These are phyloP conservation scores for Populus trichocarpa DNA, from an alignment of 441 rosid genomes.

Conservation along the genomic window DNA sequence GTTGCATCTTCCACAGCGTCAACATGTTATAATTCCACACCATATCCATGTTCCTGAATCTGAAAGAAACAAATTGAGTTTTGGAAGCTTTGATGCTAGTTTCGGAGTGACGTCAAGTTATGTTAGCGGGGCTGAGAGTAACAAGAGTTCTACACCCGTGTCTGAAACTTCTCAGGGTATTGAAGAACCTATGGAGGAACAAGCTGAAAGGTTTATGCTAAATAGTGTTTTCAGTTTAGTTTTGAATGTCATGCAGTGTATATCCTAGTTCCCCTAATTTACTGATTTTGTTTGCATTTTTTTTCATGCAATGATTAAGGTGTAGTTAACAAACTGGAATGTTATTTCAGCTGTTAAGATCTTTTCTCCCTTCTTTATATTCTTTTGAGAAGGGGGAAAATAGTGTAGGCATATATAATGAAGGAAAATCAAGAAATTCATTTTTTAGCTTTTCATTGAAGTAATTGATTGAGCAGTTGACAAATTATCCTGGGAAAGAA, in stretches of 20 bases:
- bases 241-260: not conserved
- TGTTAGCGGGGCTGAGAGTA: conserved; percentile 48
- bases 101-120: conserved; percentile 51
- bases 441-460: not conserved
- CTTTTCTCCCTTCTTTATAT: not conserved
- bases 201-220: conserved; percentile 51
- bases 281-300: not conserved
- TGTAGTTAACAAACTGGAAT: not conserved
- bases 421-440: not conserved
- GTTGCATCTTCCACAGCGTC: conserved; percentile 66
- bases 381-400: not conserved
- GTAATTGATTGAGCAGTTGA: not conserved
- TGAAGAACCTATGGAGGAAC: conserved; percentile 57
- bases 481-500: not conserved
- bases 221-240: conserved; percentile 1
- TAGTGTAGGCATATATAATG: not conserved
- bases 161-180: conserved; percentile 62
- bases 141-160: conserved; percentile 55
- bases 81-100: conserved; percentile 91
- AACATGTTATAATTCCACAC: conserved; percentile 87
- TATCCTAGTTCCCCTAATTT: not conserved
- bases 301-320: not conserved
- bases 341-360: not conserved
- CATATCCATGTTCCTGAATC: conserved; percentile 94
- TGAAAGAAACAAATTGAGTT: conserved; percentile 81